Evolutionary conservation across 2,329 filamentous ascomycete genomes (phyloP), one percentile per base, ranked within the genome.

Genomic region (Epichloe hybrida): DNA sequence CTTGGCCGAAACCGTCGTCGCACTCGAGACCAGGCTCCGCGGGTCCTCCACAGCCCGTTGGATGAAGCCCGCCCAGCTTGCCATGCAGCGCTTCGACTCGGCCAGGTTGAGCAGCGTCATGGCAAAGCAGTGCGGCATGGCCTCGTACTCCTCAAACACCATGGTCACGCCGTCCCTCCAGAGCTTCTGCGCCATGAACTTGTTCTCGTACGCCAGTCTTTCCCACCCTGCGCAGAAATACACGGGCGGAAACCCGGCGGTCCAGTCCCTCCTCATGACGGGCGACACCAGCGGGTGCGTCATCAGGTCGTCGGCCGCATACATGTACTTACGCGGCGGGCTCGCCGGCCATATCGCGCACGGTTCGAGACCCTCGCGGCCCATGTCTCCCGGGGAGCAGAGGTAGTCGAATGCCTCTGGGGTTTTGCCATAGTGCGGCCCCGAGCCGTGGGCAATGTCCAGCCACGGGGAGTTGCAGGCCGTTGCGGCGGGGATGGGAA

Each of bases 41-140:
- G 67, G 62, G 3, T 67, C 60, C 42, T 67, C 60, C 2, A 72
- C 68, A 2, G 63, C 72, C 17, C 60, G 55, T 27, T 56, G 66
- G 23, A 81, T 74, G 55, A 88, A 88, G 2, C 62, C 64, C 0
- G 76, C 66, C 75, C 80, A 80, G 3, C 69, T 67, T 12, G 72
- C 63, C 52, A 79, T 74, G 58, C 79, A 84, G 46, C 74, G 70
- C 56, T 61, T 66, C 3, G 74, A 67, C 34, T 66, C 71, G 1
- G 69, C 61, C 2, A 73, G 62, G 4, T 66, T 64, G 2, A 71
- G 64, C 50, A 87, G 66, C 1, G 86, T 55, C 55, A 80, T 59
- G 0, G 75, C 78, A 61, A 88, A 91, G 57, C 79, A 80, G 66
- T 90, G 86, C 50, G 87, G 85, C 86, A 91, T 91, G 3, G 80